phyloP scores from a whole-genome alignment of 2,329 filamentous ascomycete genomes.

The Botryotinia globosa region DNA sequence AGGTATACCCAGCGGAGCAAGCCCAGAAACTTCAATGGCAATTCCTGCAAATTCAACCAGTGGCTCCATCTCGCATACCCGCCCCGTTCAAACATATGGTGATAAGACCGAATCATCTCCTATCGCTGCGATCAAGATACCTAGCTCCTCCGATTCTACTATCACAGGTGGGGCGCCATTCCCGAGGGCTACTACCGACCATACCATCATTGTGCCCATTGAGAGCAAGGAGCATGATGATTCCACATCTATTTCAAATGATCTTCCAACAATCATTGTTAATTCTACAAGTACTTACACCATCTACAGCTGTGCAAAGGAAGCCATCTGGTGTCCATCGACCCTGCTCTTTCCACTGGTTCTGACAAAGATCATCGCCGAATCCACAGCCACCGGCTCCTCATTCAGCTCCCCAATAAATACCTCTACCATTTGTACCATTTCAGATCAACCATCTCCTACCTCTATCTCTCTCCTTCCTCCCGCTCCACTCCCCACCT shows the following conservation, averaged over 20 bases:
- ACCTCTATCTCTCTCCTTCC: neutral
- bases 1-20: neutral
- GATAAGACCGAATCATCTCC: neutral
- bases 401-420: neutral
- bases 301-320: neutral
- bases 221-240: neutral
- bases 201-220: neutral
- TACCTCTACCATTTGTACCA: neutral
- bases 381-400: neutral
- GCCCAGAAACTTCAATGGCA: neutral
- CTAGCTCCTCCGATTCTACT: neutral
- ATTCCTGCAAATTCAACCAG: neutral
- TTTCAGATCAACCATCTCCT: neutral
- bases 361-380: neutral
- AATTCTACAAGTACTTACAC: neutral
- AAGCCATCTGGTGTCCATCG: neutral
- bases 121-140: neutral
- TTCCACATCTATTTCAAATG: too few species aligned
- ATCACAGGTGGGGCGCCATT: neutral
- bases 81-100: neutral
- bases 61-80: neutral
- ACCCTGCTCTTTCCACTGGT: neutral
- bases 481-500: neutral
- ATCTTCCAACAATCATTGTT: neutral
- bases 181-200: neutral